Evolutionary conservation across 2,329 filamentous ascomycete species (phyloP).

Genomic region (Fusarium burgessii): DNA sequence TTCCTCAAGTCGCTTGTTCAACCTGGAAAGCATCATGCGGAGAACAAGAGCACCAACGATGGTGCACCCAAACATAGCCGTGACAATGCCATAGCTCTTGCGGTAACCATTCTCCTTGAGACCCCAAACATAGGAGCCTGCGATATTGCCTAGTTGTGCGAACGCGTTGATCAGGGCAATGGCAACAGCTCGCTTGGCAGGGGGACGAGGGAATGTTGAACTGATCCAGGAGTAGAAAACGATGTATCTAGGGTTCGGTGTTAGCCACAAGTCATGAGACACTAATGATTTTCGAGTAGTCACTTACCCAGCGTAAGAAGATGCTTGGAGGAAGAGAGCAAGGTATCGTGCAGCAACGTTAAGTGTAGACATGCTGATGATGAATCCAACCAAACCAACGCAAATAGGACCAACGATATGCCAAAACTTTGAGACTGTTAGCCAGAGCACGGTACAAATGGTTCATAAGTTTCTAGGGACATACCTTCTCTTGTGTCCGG

Average conservation of each 20-base stretch:
- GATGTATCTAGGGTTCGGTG: slow-evolving; percentile 55
- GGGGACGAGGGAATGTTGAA: slow-evolving; percentile 68
- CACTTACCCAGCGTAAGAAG: slow-evolving; percentile 61
- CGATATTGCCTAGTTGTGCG: slow-evolving; percentile 68
- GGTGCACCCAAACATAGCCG: slow-evolving; percentile 72
- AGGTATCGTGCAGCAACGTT: slow-evolving; percentile 69
- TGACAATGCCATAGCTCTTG: slow-evolving; percentile 73
- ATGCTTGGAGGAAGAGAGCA: slow-evolving; percentile 69
- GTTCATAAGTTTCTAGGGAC: background rate
- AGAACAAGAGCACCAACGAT: slow-evolving; percentile 64
- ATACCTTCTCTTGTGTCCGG: slow-evolving; percentile 63
- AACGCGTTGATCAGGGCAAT: slow-evolving; percentile 71
- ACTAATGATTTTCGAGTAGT: rapidly evolving
- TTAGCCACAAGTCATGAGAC: rapidly evolving
- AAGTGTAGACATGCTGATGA: slow-evolving; percentile 69
- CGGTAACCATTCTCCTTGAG: slow-evolving; percentile 70
- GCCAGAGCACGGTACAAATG: background rate
- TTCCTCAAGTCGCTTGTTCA: slow-evolving; percentile 61
- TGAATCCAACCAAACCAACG: slow-evolving; percentile 65
- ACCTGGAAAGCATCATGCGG: slow-evolving; percentile 57
- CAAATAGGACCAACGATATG: slow-evolving; percentile 67
- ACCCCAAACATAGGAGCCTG: slow-evolving; percentile 73
- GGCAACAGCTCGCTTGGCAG: slow-evolving; percentile 70
- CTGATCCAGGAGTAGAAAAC: slow-evolving; percentile 70
- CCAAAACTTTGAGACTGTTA: slow-evolving; percentile 59